Evolutionary conservation across 108 stramenopile species (phyloP), one percentile per base, ranked within the genome.

Genomic region (Discostella pseudostelligera): DNA sequence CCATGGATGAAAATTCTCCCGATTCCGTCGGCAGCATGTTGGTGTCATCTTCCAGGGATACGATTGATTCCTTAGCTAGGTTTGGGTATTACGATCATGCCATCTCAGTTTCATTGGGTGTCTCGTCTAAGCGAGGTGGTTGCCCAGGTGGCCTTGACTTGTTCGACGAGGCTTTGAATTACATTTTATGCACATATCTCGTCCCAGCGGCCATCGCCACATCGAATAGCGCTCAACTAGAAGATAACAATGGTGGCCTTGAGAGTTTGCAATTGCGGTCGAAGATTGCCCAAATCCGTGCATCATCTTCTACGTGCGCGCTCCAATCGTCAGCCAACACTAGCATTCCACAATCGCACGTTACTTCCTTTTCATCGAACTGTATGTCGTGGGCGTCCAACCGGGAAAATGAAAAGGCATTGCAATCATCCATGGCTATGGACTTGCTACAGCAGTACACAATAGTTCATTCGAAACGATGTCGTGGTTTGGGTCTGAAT

Each of bases 11-110:
- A 40, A 69, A 56, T 26, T 55, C 72, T 21, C 76, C 81, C 53
- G 72, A 81, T 29, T 73, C 67, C 9, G 39, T 74, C 8, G 32
- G 29, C 9, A 69, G 26, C 39, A 78, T 81, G 32, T 59, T 81
- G 35, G 62, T 75, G 39, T 48, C 64, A 36, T 25, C 65, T 37
- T 59, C 64, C 11, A 49, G 26, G 20, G 70, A 63, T 19, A 70
- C 72, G 9, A 79, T 91, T 67, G 84, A 87, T 39, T 58, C 56
- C 9, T 49, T 91, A n/a, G 85, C 84, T 39, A 44, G 75, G 36
- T 57, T 70, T 47, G 90, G 90, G 28, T 88, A 92, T 61, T 83
- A 80, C 54, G 82, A 80, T 53, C 55, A 83, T 14, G 90, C 86
- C 12, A 70, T 89, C 39, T 56, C 77, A 10, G 55, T 92, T n/a